These are phyloP conservation scores for Termitomyces sp. DNA, from an alignment of 768 basidiomycete species.

Conservation along the genomic window DNA sequence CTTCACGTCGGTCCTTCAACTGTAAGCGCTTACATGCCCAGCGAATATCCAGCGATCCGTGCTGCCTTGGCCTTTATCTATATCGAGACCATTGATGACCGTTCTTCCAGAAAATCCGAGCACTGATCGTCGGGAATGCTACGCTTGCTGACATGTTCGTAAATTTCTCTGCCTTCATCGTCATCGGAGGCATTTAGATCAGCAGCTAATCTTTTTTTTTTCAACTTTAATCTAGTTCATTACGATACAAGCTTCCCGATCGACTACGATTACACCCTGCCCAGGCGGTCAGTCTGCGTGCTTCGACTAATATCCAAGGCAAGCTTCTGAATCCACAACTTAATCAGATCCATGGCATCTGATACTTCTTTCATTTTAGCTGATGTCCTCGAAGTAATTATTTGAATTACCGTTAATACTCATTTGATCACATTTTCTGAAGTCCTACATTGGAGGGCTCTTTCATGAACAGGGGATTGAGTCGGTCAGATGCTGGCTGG, in stretches of 20 bases:
- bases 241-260: slow-evolving; percentile 60
- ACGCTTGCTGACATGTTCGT: slow-evolving; percentile 68
- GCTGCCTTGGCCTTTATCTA: neutral
- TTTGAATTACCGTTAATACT: neutral
- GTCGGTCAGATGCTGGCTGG: slow-evolving; percentile 54
- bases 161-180: neutral
- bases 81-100: neutral
- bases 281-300: slow-evolving; percentile 65
- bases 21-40: slow-evolving; percentile 32
- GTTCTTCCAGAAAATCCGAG: slow-evolving; percentile 63
- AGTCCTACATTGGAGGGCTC: slow-evolving; percentile 81
- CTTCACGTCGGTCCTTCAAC: slow-evolving; percentile 76
- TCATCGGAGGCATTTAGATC: neutral
- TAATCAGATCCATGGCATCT: slow-evolving; percentile 3
- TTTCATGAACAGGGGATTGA: slow-evolving; percentile 66
- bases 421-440: slow-evolving; percentile 5
- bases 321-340: slow-evolving; percentile 10
- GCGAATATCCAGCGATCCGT: slow-evolving; percentile 5
- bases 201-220: neutral
- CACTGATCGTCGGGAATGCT: slow-evolving; percentile 68
- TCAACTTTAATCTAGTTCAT: slow-evolving; percentile 37
- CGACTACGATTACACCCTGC: slow-evolving; percentile 62
- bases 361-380: slow-evolving; percentile 34
- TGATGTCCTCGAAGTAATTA: slow-evolving; percentile 70
- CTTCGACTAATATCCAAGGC: slow-evolving; percentile 74